phyloP scores from a whole-genome alignment of 257 asterid genomes.

The Plectranthus barbatus region DNA sequence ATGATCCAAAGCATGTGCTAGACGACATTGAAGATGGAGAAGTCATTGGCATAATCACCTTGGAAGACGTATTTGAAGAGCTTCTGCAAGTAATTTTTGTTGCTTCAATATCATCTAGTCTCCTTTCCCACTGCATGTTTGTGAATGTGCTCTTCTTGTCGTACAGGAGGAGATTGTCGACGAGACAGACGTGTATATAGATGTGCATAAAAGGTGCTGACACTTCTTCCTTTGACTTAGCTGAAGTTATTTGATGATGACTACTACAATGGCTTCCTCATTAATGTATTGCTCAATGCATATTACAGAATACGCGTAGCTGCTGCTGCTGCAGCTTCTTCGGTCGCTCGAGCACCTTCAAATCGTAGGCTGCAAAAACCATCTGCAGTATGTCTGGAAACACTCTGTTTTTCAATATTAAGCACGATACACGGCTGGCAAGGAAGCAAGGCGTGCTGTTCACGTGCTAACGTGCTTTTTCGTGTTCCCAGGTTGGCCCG shows the following conservation, averaged over 20 bases:
- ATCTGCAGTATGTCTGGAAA: constrained; percentile 11
- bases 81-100: constrained; percentile 70
- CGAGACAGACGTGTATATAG: constrained; percentile 87
- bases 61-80: constrained; percentile 98
- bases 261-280: background rate
- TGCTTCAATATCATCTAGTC: background rate
- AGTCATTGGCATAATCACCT: constrained; percentile 91
- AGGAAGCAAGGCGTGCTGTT: no score
- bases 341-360: constrained; percentile 66
- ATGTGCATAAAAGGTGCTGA: constrained; percentile 84
- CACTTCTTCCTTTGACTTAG: background rate
- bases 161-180: constrained; percentile 96
- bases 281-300: constrained; percentile 1
- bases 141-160: constrained; percentile 3
- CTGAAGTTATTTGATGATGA: background rate
- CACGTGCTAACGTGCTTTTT: background rate
- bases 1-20: constrained; percentile 21
- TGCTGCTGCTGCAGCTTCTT: constrained; percentile 95
- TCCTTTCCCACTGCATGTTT: background rate
- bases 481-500: constrained; percentile 29
- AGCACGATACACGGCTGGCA: no score
- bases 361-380: constrained; percentile 19
- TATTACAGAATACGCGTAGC: constrained; percentile 81
- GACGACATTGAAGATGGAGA: constrained; percentile 80
- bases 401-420: no score